Evolutionary conservation across 2,329 filamentous ascomycete genomes (phyloP), one percentile per base, ranked within the genome.

Genomic region (Raffaelea albimanens): DNA sequence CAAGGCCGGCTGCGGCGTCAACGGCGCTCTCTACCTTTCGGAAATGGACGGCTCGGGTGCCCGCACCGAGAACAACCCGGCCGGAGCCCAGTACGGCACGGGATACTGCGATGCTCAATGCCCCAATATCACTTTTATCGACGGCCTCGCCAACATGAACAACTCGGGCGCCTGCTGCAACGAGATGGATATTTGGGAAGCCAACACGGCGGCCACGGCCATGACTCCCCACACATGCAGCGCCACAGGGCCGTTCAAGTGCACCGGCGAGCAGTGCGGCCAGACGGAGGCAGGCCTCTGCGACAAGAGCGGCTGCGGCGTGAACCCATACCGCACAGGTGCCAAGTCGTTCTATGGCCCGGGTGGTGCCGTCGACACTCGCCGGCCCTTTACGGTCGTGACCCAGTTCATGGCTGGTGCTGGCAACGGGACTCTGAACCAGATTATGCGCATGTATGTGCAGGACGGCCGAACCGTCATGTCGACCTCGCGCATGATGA

Each of bases 21-120:
- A 83, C 62, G 79, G 78, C 48, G 78, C 78, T 20, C 61, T 82
- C 39, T 82, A 82, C 65, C 72, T 83, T 31, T 68, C 74, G 31
- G 65, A 72, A 57, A 83, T 83, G 78, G 72, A 78, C 20, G 64
- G 69, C 3, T 75, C 80, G 54, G 80, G 79, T 55, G 78, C 77
- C 23, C 50, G 69, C 52, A 73, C 69, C 59, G 55, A 67, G 1
- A 65, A 55, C 47, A 75, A 75, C 62, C 68, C 68, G 47, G 76
- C 72, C 36, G 76, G 76, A 51, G 76, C 76, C 21, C 63, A 70
- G 49, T 77, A 76, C 51, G 76, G 76, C 40, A 75, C 72, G 8
- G 76, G 76, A 5, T 79, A 80, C 61, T 80, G 76, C 49, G 72
- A 76, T 54, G 67, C 72, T 13, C 72, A 76, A 58, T 76, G 72